A percentile compares a stretch with the other conserved stretches of the same genome.
phyloP scores from a whole-genome alignment of 2,329 filamentous ascomycete species.

The Ambrosiella xylebori region DNA sequence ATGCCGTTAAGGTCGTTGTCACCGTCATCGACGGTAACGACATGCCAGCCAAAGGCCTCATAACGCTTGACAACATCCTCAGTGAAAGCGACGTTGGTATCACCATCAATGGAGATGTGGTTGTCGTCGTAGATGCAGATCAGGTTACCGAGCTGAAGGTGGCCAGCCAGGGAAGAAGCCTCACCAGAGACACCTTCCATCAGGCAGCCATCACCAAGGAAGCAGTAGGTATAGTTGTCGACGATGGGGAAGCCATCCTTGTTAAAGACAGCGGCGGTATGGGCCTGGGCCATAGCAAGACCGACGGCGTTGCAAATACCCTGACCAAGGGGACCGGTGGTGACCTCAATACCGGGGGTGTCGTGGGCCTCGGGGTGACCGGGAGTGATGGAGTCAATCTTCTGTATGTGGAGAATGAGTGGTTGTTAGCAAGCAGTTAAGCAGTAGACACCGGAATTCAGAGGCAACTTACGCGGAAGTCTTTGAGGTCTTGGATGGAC shows the following conservation, averaged over 20 bases:
- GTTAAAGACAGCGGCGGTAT: slow-evolving; percentile 86
- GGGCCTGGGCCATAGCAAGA: slow-evolving; percentile 89
- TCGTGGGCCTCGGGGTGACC: slow-evolving; percentile 95
- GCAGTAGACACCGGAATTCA: neutral
- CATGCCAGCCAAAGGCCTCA: slow-evolving; percentile 95
- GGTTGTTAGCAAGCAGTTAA: neutral
- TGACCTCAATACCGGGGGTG: slow-evolving; percentile 93
- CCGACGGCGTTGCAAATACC: slow-evolving; percentile 95
- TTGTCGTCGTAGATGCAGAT: slow-evolving; percentile 98
- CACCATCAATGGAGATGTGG: slow-evolving; percentile 87
- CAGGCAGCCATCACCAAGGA: slow-evolving; percentile 95
- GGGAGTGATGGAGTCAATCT: slow-evolving; percentile 59
- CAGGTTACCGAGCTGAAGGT: slow-evolving; percentile 94
- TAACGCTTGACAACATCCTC: slow-evolving; percentile 93
- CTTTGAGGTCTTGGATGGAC: slow-evolving; percentile 80
- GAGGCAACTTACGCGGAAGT: slow-evolving; percentile 63
- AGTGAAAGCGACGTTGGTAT: slow-evolving; percentile 91
- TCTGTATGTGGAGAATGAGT: slow-evolving; percentile 19
- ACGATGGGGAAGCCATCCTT: slow-evolving; percentile 81
- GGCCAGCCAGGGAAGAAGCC: slow-evolving; percentile 80
- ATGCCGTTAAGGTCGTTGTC: slow-evolving; percentile 77
- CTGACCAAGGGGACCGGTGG: slow-evolving; percentile 92
- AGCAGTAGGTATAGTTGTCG: slow-evolving; percentile 93
- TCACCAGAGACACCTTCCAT: slow-evolving; percentile 96
- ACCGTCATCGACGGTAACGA: slow-evolving; percentile 66